These are phyloP conservation scores for Carex kokanica DNA, from an alignment of 176 grass and related monocot genomes.

Conservation along the genomic window DNA sequence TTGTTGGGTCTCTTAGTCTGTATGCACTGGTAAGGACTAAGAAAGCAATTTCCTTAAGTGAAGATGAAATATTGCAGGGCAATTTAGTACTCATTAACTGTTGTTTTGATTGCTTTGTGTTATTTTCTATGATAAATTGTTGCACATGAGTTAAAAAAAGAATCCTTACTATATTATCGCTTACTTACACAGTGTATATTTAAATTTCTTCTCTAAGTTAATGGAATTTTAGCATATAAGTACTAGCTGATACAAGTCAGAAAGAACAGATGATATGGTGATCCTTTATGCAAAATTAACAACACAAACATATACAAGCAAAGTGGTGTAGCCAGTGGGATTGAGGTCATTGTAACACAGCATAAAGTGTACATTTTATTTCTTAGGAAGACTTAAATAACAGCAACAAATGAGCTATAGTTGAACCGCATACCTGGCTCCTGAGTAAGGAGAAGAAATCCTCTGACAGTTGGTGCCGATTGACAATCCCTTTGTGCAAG, in stretches of 20 bases:
- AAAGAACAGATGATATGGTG: neutral
- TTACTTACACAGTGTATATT: neutral
- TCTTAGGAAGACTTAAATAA: neutral
- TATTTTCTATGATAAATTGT: neutral
- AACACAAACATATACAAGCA: neutral
- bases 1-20: neutral
- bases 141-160: neutral
- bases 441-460: conserved; percentile 59
- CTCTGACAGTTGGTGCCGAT: conserved; percentile 64
- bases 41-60: neutral
- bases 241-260: neutral
- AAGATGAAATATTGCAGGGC: neutral
- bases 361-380: neutral
- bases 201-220: neutral
- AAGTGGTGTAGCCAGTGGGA: neutral
- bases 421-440: conserved; percentile 26
- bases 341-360: neutral
- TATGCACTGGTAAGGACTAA: neutral
- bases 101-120: neutral
- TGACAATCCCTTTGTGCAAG: conserved; percentile 77
- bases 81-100: neutral
- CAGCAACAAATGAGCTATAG: neutral
- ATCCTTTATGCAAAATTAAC: neutral
- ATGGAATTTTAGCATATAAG: neutral
- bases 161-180: neutral